phyloP scores from a whole-genome alignment of 352 stramenopile species.

The Globisporangium spinosum region DNA sequence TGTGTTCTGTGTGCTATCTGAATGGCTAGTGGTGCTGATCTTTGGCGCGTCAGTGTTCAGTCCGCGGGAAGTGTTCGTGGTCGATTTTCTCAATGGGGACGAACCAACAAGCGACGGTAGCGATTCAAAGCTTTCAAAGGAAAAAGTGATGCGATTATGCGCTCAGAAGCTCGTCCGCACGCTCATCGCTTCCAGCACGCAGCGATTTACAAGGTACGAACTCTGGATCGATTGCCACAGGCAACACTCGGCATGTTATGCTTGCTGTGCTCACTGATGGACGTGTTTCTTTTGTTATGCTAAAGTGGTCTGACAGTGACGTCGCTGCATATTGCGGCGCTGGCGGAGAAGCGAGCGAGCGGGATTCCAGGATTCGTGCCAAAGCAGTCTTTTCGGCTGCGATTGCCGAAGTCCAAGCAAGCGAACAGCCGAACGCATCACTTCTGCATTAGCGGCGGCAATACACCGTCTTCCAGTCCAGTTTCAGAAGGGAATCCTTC shows the following conservation, averaged over 20 bases:
- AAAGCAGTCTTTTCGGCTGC: conserved; percentile 57
- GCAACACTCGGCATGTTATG: neutral
- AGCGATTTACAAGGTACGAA: conserved; percentile 17
- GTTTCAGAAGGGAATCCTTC: neutral
- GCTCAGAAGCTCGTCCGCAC: conserved; percentile 60
- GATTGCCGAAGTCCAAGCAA: conserved; percentile 37
- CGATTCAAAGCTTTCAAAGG: conserved; percentile 16
- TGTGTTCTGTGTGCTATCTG: neutral
- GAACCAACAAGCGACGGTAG: neutral
- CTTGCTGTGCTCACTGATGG: neutral
- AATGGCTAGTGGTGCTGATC: conserved; percentile 44
- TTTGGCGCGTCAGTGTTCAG: conserved; percentile 54
- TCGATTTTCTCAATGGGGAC: conserved; percentile 36
- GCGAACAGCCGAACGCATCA: conserved; percentile 2
- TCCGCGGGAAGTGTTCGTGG: conserved; percentile 44
- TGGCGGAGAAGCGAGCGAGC: conserved; percentile 30
- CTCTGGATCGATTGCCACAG: neutral
- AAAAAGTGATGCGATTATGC: conserved; percentile 43
- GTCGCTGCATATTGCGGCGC: conserved; percentile 49
- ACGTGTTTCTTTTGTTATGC: conserved; percentile 2
- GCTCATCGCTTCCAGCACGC: conserved; percentile 31
- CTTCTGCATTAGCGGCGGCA: conserved; percentile 7
- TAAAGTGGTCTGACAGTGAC: conserved; percentile 40
- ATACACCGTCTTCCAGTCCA: neutral
- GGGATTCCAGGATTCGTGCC: conserved; percentile 50